A percentile compares a stretch with the other conserved stretches of the same genome.
phyloP scores from a whole-genome alignment of 192 early-diverging fungal species.

The Gonapodya sp. region DNA sequence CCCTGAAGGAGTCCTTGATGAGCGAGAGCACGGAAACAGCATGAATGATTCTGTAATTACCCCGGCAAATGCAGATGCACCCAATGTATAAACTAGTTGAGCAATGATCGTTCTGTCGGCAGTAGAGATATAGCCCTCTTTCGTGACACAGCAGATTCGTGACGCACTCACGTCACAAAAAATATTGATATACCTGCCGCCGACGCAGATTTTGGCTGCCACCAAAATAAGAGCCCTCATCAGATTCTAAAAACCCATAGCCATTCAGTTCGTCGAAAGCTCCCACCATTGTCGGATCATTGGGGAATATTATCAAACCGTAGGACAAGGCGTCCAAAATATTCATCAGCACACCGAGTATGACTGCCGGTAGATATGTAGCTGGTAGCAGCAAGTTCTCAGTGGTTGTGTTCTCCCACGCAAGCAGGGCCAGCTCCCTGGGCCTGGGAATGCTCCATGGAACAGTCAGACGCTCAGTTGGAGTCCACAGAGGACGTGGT shows the following conservation, averaged over 20 bases:
- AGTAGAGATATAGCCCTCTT: not conserved
- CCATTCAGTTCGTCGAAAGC: no score
- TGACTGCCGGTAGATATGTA: slow-evolving; percentile 63
- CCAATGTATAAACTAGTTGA: slow-evolving; percentile 31
- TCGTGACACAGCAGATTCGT: not conserved
- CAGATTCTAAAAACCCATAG: no score
- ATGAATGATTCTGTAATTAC: slow-evolving; percentile 15
- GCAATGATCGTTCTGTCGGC: slow-evolving; percentile 30
- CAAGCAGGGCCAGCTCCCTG: not conserved
- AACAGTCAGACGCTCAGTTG: not conserved
- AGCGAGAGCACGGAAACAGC: no score
- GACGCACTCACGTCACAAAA: slow-evolving; percentile 55
- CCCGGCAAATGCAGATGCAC: not conserved
- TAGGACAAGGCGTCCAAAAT: slow-evolving; percentile 80
- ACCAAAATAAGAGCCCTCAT: no score
- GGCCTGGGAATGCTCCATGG: not conserved
- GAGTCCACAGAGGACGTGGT: not conserved
- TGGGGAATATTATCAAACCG: slow-evolving; percentile 79
- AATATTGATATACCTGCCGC: slow-evolving; percentile 91
- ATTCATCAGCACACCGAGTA: slow-evolving; percentile 83
- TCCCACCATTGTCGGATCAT: slow-evolving; percentile 39
- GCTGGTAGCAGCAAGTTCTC: slow-evolving; percentile 8
- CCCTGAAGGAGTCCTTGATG: not conserved
- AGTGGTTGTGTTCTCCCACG: not conserved
- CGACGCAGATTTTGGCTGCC: slow-evolving; percentile 29